Conservation (phyloP, 164 flowering plant genomes). For the Umbilicus rupestris region DNA sequence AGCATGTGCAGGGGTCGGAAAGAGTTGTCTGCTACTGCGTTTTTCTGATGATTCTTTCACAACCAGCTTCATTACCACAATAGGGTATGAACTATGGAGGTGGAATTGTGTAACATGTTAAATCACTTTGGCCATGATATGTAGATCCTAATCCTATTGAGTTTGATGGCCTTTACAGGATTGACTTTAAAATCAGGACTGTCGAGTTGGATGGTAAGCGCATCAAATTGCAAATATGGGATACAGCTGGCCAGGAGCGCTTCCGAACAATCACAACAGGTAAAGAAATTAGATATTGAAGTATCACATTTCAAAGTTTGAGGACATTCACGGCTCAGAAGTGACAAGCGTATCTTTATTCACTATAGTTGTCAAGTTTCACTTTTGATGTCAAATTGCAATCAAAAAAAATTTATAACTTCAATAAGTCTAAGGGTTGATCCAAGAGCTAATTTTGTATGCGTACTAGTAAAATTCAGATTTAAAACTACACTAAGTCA, state of each 20-base stretch:
- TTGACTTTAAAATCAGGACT: slow-evolving; percentile 52
- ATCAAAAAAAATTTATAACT: too few species aligned
- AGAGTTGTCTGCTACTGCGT: slow-evolving; percentile 54
- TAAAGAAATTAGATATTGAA: neutral
- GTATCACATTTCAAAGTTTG: neutral
- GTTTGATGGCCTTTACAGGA: slow-evolving; percentile 22
- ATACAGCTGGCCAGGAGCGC: slow-evolving; percentile 63
- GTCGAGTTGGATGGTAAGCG: slow-evolving; percentile 60
- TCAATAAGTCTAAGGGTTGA: too few species aligned
- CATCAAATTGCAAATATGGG: slow-evolving; percentile 58
- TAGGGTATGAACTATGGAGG: slow-evolving; percentile 47
- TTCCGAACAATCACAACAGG: slow-evolving; percentile 52
- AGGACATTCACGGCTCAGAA: neutral
- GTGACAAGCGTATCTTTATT: too few species aligned
- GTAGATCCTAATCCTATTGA: neutral
- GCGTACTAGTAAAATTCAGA: too few species aligned
- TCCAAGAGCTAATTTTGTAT: too few species aligned
- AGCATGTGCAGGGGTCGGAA: slow-evolving; percentile 43
- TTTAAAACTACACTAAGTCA: too few species aligned
- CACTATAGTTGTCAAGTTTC: too few species aligned
- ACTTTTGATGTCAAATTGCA: too few species aligned
- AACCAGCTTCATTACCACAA: slow-evolving; percentile 54
- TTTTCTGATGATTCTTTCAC: slow-evolving; percentile 61
- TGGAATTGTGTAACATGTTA: slow-evolving; percentile 5
- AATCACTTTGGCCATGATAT: neutral